These are phyloP conservation scores for Globisporangium polare DNA, from an alignment of 352 stramenopile genomes.

Conservation along the genomic window DNA sequence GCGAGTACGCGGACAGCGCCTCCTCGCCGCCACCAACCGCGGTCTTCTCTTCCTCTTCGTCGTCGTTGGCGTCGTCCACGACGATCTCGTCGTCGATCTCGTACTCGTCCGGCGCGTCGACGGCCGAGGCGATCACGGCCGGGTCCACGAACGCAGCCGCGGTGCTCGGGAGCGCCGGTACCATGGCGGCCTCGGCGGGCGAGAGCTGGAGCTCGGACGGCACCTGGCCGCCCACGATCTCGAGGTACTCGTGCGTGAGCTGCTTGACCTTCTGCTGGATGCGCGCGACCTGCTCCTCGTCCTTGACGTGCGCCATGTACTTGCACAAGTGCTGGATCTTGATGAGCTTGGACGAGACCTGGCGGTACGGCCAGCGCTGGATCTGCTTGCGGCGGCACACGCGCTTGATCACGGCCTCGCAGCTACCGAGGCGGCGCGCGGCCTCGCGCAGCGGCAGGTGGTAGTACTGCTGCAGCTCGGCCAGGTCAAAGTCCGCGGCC, in stretches of 20 bases:
- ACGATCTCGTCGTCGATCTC: slow-evolving; percentile 35
- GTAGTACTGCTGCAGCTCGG: slow-evolving; percentile 84
- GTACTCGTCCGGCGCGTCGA: slow-evolving; percentile 40
- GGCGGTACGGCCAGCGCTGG: slow-evolving; percentile 79
- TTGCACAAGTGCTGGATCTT: slow-evolving; percentile 87
- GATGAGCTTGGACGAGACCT: slow-evolving; percentile 81
- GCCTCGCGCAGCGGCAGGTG: slow-evolving; percentile 78
- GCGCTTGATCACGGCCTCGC: slow-evolving; percentile 80
- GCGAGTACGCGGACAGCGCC: slow-evolving; percentile 67
- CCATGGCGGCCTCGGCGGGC: slow-evolving; percentile 42
- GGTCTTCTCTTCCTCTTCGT: background rate
- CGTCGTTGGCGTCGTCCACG: slow-evolving; percentile 40
- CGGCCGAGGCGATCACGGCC: slow-evolving; percentile 45
- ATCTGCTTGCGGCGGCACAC: slow-evolving; percentile 79
- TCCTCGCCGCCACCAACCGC: slow-evolving; percentile 11
- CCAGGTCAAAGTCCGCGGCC: slow-evolving; percentile 73
- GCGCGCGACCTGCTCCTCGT: slow-evolving; percentile 60
- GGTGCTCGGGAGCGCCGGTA: slow-evolving; percentile 43
- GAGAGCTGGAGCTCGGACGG: slow-evolving; percentile 67
- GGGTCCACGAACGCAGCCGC: slow-evolving; percentile 41
- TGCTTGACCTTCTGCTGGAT: slow-evolving; percentile 79
- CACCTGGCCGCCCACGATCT: slow-evolving; percentile 73
- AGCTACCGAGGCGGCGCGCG: slow-evolving; percentile 64
- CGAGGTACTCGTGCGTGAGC: slow-evolving; percentile 75
- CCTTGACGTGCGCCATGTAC: slow-evolving; percentile 76